Base-by-base conservation (phyloP, 2,329 filamentous ascomycete genomes). In the Colletotrichum somersetense region DNA sequence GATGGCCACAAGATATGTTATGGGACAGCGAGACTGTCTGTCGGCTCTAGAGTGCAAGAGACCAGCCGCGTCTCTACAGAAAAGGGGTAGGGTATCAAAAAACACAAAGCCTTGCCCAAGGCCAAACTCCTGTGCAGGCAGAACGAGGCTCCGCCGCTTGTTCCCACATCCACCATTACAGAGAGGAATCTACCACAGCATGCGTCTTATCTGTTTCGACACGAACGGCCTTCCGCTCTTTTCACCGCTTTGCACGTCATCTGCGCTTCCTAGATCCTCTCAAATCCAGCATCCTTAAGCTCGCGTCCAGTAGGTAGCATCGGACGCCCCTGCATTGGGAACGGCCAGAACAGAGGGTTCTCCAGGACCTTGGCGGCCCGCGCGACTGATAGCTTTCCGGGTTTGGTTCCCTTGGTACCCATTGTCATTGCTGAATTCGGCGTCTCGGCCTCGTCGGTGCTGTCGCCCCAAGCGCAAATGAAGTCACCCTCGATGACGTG, bases 261-360 rank as follows among this genome's bases (percentile, higher is more conserved):
- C 35, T 20, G n/a, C 16, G 11, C 18, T 20, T 16, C 55, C 26
- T 46, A 84, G 5, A 86, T 44, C 30, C 84, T 71, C 33, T 81
- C 82, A 75, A 90, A 90, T 0, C 88, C 88, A 2, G 88, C 86
- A 40, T 86, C 83, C 74, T 85, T 81, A 64, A 90, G 75, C 62
- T 84, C 81, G 40, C 81, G 76, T 0, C 87, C 86, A 0, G 78
- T 81, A 0, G 86, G 84, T 38, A 90, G 74, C 69, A 89, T 86
- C 3, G 88, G 88, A 30, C 87, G 82, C 0, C 88, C 88, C 74
- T 89, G 88, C 86, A 89, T 86, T 0, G 88, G 88, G 72, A 89
- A 90, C 0, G 88, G 87, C 88, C 88, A 90, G 75, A 89, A 89
- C 2, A 89, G 79, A 23, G 88, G 88, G 66, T 89, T 89, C 71